phyloP scores from a whole-genome alignment of 2,329 filamentous ascomycete species.

The Raffaelea arxii region DNA sequence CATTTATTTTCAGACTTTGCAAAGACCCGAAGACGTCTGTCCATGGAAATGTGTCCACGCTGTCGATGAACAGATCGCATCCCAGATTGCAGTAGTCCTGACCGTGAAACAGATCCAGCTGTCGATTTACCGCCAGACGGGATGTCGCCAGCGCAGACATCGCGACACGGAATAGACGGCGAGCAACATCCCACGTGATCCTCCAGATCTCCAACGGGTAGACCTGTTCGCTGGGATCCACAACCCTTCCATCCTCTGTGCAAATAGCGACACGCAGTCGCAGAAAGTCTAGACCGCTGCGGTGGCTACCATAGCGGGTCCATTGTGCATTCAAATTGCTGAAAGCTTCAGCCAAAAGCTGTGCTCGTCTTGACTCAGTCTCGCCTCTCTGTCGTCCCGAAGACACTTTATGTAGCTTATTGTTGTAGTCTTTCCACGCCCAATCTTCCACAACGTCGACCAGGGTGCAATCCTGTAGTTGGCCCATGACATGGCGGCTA shows the following conservation, averaged over 20 bases:
- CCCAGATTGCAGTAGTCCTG: not conserved
- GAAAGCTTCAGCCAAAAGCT: not conserved
- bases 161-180: not conserved
- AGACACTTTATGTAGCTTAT: not conserved
- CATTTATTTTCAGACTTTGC: not conserved
- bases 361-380: not conserved
- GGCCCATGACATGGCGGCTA: not conserved
- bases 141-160: not conserved
- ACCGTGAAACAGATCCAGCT: conserved; percentile 1
- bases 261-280: not conserved
- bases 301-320: not conserved
- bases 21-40: not conserved
- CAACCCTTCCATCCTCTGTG: not conserved
- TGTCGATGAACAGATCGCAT: not conserved
- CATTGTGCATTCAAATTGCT: not conserved
- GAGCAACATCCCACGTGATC: not conserved
- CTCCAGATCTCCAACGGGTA: not conserved
- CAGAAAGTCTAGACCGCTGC: not conserved
- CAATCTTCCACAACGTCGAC: not conserved
- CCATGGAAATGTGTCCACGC: not conserved
- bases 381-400: not conserved
- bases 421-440: not conserved
- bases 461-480: not conserved
- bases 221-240: not conserved
- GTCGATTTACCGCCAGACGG: not conserved